A percentile compares a stretch with the other conserved stretches of the same genome.
These are phyloP conservation scores for Cytospora mali DNA, from an alignment of 2,329 filamentous ascomycete genomes.

Conservation along the genomic window DNA sequence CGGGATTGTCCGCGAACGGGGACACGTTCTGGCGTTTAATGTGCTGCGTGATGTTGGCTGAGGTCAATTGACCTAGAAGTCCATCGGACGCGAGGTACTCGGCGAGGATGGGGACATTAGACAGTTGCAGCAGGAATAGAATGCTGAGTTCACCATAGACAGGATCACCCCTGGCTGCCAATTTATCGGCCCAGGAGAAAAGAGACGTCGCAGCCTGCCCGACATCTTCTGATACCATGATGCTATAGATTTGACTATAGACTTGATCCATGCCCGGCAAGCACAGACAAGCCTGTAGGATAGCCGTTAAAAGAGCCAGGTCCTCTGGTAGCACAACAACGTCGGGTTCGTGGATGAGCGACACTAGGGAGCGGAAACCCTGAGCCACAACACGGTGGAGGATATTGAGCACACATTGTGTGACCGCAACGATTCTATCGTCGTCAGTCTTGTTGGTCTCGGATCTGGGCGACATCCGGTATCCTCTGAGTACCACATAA, in stretches of 20 bases:
- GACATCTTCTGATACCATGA: slow-evolving; percentile 70
- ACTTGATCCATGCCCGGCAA: slow-evolving; percentile 75
- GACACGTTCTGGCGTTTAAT: slow-evolving; percentile 73
- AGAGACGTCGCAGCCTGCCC: slow-evolving; percentile 82
- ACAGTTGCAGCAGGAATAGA: slow-evolving; percentile 85
- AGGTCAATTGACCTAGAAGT: slow-evolving; percentile 75
- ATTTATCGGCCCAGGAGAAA: slow-evolving; percentile 90
- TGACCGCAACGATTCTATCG: slow-evolving; percentile 47
- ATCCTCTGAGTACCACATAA: slow-evolving; percentile 76
- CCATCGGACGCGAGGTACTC: slow-evolving; percentile 90
- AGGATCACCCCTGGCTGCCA: slow-evolving; percentile 78
- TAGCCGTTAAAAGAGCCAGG: slow-evolving; percentile 82
- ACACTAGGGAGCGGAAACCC: slow-evolving; percentile 80
- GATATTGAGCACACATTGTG: slow-evolving; percentile 73
- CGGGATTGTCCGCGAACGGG: slow-evolving; percentile 73
- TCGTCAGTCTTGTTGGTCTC: slow-evolving; percentile 39
- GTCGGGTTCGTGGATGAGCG: slow-evolving; percentile 77
- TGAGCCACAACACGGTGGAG: slow-evolving; percentile 76
- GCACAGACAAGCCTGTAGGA: slow-evolving; percentile 81
- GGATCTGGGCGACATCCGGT: slow-evolving; percentile 45
- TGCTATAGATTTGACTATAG: slow-evolving; percentile 70
- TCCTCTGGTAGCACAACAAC: slow-evolving; percentile 72
- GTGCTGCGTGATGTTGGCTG: slow-evolving; percentile 76
- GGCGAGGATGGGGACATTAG: slow-evolving; percentile 76
- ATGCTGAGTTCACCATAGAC: slow-evolving; percentile 92